Percentiles rank a stretch among this genome's conserved stretches.
These are phyloP conservation scores for Phialophora tarda DNA, from an alignment of 2,329 filamentous ascomycete genomes.

Conservation along the genomic window DNA sequence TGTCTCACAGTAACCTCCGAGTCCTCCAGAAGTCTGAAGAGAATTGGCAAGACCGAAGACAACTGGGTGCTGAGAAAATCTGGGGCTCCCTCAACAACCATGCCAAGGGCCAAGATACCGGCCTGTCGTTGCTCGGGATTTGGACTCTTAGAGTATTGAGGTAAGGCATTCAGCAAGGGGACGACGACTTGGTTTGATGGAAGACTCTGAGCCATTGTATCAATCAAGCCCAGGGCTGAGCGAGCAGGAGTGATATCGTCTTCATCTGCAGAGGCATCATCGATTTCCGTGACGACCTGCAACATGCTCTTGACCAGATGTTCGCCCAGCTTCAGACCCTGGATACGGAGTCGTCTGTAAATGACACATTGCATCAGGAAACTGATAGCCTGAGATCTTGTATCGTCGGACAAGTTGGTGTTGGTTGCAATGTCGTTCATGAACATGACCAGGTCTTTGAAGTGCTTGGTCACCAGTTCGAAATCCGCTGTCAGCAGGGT, in stretches of 20 bases:
- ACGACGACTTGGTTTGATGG: constrained; percentile 94
- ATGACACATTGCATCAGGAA: constrained; percentile 93
- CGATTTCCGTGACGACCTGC: constrained; percentile 86
- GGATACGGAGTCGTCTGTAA: constrained; percentile 94
- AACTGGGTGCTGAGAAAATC: constrained; percentile 97
- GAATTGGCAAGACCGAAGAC: constrained; percentile 79
- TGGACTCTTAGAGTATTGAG: constrained; percentile 75
- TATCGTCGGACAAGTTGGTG: constrained; percentile 78
- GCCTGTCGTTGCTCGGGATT: constrained; percentile 84
- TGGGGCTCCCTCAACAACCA: constrained; percentile 93
- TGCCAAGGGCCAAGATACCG: constrained; percentile 88
- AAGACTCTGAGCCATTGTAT: constrained; percentile 84
- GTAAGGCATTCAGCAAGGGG: constrained; percentile 84
- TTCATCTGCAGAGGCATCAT: constrained; percentile 65
- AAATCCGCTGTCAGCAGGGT: constrained; percentile 90
- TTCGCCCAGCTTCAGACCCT: constrained; percentile 84
- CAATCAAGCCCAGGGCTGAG: constrained; percentile 83
- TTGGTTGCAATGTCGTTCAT: constrained; percentile 88
- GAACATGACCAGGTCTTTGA: constrained; percentile 88
- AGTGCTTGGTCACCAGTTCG: constrained; percentile 79
- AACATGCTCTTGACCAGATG: constrained; percentile 86
- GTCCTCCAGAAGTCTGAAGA: constrained; percentile 82
- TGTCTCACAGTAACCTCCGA: constrained; percentile 82
- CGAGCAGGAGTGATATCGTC: constrained; percentile 86
- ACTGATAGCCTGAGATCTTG: constrained; percentile 84